Evolutionary conservation across 352 stramenopile species (phyloP).

Genomic region (Phytophthora sp.): DNA sequence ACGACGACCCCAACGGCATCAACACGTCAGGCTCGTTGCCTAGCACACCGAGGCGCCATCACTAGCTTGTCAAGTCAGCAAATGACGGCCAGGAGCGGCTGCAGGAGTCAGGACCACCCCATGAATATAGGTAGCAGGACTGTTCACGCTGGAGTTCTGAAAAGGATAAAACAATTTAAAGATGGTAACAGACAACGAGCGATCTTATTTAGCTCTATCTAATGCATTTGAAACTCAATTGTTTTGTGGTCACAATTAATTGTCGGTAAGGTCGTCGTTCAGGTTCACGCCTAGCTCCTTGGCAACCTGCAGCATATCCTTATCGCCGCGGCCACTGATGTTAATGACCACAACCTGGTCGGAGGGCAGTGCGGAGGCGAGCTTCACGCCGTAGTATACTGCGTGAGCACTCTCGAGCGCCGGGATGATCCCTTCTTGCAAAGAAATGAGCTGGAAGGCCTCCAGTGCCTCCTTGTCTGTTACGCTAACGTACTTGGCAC

Average conservation of each 20-base stretch:
- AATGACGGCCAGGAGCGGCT: not conserved
- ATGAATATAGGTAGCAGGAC: constrained; percentile 25
- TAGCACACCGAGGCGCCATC: constrained; percentile 38
- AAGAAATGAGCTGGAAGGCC: constrained; percentile 95
- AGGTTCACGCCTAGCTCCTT: constrained; percentile 95
- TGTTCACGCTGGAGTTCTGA: constrained; percentile 4
- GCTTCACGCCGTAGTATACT: constrained; percentile 94
- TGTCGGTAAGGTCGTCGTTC: constrained; percentile 84
- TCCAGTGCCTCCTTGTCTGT: constrained; percentile 97
- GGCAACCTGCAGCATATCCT: constrained; percentile 99
- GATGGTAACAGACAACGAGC: constrained; percentile 24
- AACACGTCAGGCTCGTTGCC: constrained; percentile 36
- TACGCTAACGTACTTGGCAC: constrained; percentile 96
- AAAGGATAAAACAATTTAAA: constrained; percentile 25
- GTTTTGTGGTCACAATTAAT: constrained; percentile 34
- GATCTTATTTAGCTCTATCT: constrained; percentile 31
- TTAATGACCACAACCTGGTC: constrained; percentile 97
- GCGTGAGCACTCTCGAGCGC: constrained; percentile 97
- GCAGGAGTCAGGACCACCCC: not conserved
- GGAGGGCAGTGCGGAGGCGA: constrained; percentile 88
- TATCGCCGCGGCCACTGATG: constrained; percentile 97
- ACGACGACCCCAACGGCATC: constrained; percentile 61
- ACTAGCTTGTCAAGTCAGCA: constrained; percentile 24
- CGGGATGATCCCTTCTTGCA: constrained; percentile 98
- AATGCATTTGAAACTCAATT: constrained; percentile 22